phyloP scores from a whole-genome alignment of 1,139 yeast species.

The Candida albicans region DNA sequence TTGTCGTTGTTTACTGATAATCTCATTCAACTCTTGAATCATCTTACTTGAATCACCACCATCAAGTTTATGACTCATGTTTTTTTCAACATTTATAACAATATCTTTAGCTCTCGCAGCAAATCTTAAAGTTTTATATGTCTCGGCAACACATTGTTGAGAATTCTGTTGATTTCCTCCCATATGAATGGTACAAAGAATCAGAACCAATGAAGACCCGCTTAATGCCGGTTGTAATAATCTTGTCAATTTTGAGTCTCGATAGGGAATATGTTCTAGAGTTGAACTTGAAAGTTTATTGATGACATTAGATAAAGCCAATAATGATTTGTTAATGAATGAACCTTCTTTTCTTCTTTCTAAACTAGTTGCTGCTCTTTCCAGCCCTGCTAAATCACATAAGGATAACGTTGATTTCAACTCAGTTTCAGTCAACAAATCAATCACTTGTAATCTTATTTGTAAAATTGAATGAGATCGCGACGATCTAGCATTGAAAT shows the following conservation, averaged over 20 bases:
- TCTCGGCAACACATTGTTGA: slow-evolving; percentile 61
- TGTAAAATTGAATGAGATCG: slow-evolving; percentile 92
- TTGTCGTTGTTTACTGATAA: slow-evolving; percentile 44
- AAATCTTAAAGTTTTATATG: slow-evolving; percentile 82
- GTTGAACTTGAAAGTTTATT: slow-evolving; percentile 60
- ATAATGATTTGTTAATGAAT: slow-evolving; percentile 81
- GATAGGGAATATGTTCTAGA: slow-evolving; percentile 74
- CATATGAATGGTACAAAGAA: slow-evolving; percentile 81
- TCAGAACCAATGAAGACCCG: slow-evolving; percentile 82
- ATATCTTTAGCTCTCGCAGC: slow-evolving; percentile 93
- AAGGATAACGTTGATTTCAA: slow-evolving; percentile 69
- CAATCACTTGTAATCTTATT: slow-evolving; percentile 53
- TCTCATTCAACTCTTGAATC: slow-evolving; percentile 47
- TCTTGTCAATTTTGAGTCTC: slow-evolving; percentile 90
- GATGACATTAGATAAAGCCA: slow-evolving; percentile 88
- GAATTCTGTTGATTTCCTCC: slow-evolving; percentile 38
- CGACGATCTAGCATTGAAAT: slow-evolving; percentile 80
- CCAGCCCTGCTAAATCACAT: slow-evolving; percentile 96
- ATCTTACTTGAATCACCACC: slow-evolving; percentile 40
- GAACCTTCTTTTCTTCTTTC: slow-evolving; percentile 93
- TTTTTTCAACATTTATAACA: slow-evolving; percentile 63
- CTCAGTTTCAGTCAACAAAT: slow-evolving; percentile 40
- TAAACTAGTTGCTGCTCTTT: slow-evolving; percentile 77
- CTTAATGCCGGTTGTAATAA: slow-evolving; percentile 88
- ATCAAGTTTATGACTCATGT: slow-evolving; percentile 31